Evolutionary conservation across 2,329 filamentous ascomycete genomes (phyloP).

Genomic region (Arthrobotrys conoides): DNA sequence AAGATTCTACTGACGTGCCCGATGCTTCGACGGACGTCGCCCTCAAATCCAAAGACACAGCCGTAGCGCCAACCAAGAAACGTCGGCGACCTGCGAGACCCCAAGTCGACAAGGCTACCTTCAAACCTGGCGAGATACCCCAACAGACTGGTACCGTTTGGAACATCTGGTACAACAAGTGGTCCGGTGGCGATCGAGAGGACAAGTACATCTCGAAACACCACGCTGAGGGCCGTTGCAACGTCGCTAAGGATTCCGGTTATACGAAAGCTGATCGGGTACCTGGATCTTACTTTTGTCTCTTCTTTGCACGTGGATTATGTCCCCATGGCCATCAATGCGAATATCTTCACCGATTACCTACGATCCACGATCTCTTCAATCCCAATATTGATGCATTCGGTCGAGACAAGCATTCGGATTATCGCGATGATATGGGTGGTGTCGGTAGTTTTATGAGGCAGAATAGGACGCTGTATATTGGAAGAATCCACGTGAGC

Average conservation of each 20-base stretch:
- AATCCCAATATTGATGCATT: slow-evolving; percentile 97
- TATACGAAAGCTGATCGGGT: slow-evolving; percentile 84
- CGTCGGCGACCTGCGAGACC: slow-evolving; percentile 82
- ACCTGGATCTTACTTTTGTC: slow-evolving; percentile 87
- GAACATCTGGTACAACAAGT: slow-evolving; percentile 99
- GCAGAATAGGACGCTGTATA: slow-evolving; percentile 92
- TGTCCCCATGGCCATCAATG: slow-evolving; percentile 92
- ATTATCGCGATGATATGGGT: slow-evolving; percentile 98
- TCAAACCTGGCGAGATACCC: slow-evolving; percentile 83
- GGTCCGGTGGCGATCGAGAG: slow-evolving; percentile 94
- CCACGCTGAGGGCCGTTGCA: slow-evolving; percentile 86
- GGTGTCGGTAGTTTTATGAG: slow-evolving; percentile 94
- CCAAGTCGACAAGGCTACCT: slow-evolving; percentile 86
- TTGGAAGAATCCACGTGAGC: slow-evolving; percentile 92
- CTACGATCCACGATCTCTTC: slow-evolving; percentile 88
- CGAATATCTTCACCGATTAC: slow-evolving; percentile 91
- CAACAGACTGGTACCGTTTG: slow-evolving; percentile 95
- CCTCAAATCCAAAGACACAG: slow-evolving; percentile 56
- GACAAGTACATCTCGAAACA: slow-evolving; percentile 89
- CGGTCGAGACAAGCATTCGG: slow-evolving; percentile 89
- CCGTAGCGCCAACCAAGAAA: slow-evolving; percentile 79
- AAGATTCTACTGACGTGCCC: slow-evolving; percentile 28
- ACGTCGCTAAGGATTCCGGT: slow-evolving; percentile 82
- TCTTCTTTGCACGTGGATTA: slow-evolving; percentile 87
- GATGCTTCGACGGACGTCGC: slow-evolving; percentile 43